Evolutionary conservation across 2,329 filamentous ascomycete genomes (phyloP), one percentile per base, ranked within the genome.

Genomic region (Dichotomopilus funicola): DNA sequence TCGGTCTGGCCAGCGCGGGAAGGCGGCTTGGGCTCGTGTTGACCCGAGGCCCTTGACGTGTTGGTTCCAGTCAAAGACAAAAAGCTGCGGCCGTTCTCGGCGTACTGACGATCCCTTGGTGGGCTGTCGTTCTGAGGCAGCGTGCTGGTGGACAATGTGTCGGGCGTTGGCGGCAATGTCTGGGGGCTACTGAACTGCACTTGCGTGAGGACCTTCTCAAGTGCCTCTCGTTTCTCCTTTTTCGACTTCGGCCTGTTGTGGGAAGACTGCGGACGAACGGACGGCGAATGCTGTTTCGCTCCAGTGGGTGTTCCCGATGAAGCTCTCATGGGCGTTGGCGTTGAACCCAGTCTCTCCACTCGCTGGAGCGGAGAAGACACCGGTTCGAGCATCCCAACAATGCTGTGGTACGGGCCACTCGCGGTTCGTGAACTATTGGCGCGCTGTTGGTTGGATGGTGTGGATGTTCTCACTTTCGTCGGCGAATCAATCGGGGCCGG

Each of bases 131-230:
- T 73, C 10, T 0, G 79, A 73, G 72, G 72, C 37, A 83, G 70
- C 0, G 78, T 80, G 1, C 78, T 77, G 2, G 78, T 81, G 1
- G 80, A 81, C 19, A 82, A 78, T 0, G 81, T 83, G 60, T 83
- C 80, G 0, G 81, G 81, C 0, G 81, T 83, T 0, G 81, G 81
- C 8, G 81, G 81, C 1, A 83, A 68, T 13, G 67, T 68, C 13
- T 76, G 73, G 5, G 75, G 71, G 52, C 68, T 68, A 5, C 70
- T 58, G 63, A 71, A 57, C 55, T 71, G 64, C n/a, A 71, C 72
- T 35, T 78, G 75, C 0, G 78, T 81, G 35, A 75, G 63, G 6
- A 82, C 79, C 43, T 68, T 73, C 8, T 78, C 72, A 10, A 80
- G 61, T 0, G 73, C 71, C 11, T 78, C 73, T 42, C 75, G 70